Base-by-base conservation (phyloP, 768 basidiomycete genomes). In the Cystoderma amianthinum region DNA sequence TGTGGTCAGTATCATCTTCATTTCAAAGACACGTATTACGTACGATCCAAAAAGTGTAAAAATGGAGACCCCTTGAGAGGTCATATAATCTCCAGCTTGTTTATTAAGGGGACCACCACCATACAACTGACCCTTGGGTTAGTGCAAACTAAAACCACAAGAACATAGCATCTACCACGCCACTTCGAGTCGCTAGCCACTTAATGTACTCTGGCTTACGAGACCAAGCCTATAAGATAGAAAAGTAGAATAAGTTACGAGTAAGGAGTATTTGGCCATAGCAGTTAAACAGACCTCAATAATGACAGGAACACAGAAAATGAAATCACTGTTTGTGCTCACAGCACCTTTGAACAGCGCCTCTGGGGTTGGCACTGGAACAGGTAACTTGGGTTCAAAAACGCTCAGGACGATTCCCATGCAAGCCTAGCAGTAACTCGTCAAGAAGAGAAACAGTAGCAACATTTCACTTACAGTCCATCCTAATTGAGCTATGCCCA, bases 1-100 rank as follows among this genome's bases (percentile, higher is more conserved):
- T n/a, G n/a, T n/a, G n/a, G n/a, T n/a, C n/a, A 22, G 20, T 15
- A 18, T 9, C 15, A 16, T 21, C 11, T 5, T 44, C 9, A n/a
- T n/a, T n/a, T n/a, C 15, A 25, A 24, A 16, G 30, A 16, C 19
- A 35, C 12, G 18, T 13, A 23, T 32, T n/a, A 49, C 50, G 24
- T 36, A 52, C 49, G 51, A 42, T 37, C 53, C 53, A 28, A 48
- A 55, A 28, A 50, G 47, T 6, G 47, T 44, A 19, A 45, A 47
- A 9, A 53, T 22, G 9, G 42, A 38, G 3, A 55, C 45, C 11
- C 51, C 53, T 23, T 46, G 34, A 3, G 20, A 15, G 9, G 32
- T 36, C 25, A 53, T 20, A 6, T 18, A 34, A 32, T 53, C 51
- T n/a, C 53, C 53, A 13, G 47, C 47, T 15, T 28, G 47, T 33